Evolutionary conservation across 108 stramenopile species (phyloP), one percentile per base, ranked within the genome.

Genomic region (Cyclotella cryptica): DNA sequence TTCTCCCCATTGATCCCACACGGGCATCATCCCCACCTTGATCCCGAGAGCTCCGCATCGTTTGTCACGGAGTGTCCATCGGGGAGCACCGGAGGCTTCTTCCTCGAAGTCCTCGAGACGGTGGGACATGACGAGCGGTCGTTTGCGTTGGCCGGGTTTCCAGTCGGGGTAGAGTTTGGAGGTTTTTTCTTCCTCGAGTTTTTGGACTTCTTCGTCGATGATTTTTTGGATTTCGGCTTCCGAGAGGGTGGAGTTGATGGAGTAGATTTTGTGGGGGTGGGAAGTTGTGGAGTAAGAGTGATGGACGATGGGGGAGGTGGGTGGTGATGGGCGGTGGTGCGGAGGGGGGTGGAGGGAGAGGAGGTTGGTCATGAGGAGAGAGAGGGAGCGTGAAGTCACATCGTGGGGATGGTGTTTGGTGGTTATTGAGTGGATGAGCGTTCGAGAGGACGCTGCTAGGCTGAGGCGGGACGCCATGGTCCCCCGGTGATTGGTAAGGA

Each of bases 1-100:
- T 49, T 88, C 90, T 0, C 99, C 99, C 97, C 97, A 99, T 17
- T 79, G 85, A 74, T 99, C 98, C 91, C 96, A 99, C 13, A 98
- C 75, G 19, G 96, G 93, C 87, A 98, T 86, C 98, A 98, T 98
- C 4, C 99, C 99, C 28, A 98, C 92, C 73, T 99, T 99, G 66
- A 99, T 91, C 15, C 84, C 97, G 69, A 99, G 60, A 17, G 94
- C 94, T 3, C 97, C 98, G 71, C 92, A 92, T 27, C 95, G 91
- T 52, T 88, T 92, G 68, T 96, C 90, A 0, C 89, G 75, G 12
- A 90, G 64, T 8, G 90, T 92, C 94, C 94, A 95, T 27, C 79
- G 74, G 66, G 84, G 65, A 1, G 77, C 58, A 1, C 81, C 86
- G 62, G 76, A 74, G 18, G 82, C 65, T 53, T 91, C 92, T n/a